Percentiles rank a stretch among this genome's conserved stretches.
phyloP scores from a whole-genome alignment of 2,329 filamentous ascomycete species.

The Tothia fuscella region DNA sequence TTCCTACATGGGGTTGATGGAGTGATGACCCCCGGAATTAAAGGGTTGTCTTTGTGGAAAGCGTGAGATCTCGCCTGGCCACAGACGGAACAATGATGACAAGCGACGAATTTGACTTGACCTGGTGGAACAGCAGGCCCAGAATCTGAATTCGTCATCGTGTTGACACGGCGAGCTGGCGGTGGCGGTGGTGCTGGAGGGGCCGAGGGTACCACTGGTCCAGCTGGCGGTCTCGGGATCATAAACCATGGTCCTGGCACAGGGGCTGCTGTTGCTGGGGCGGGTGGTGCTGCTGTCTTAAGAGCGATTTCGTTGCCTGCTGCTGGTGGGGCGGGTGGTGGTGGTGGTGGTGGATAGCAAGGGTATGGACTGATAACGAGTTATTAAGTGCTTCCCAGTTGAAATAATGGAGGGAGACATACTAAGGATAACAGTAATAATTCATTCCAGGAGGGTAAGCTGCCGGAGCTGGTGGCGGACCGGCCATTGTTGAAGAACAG shows the following conservation, averaged over 20 bases:
- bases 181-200: not conserved
- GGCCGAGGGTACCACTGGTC: not conserved
- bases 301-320: too few species aligned
- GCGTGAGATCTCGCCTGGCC: conserved; percentile 4
- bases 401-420: too few species aligned
- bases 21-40: conserved; percentile 24
- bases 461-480: too few species aligned
- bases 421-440: too few species aligned
- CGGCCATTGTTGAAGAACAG: too few species aligned
- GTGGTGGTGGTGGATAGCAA: too few species aligned
- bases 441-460: too few species aligned
- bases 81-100: conserved; percentile 9
- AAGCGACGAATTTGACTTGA: conserved; percentile 8
- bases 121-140: not conserved
- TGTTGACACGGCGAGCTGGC: not conserved
- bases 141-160: not conserved
- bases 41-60: conserved; percentile 10
- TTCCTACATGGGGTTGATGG: conserved; percentile 23
- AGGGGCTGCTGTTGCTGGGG: not conserved
- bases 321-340: too few species aligned
- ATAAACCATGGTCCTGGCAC: not conserved
- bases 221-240: not conserved
- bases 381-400: too few species aligned
- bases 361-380: too few species aligned
- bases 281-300: not conserved